Base-by-base conservation (phyloP, 345 rosid species). In the Boechera stricta region DNA sequence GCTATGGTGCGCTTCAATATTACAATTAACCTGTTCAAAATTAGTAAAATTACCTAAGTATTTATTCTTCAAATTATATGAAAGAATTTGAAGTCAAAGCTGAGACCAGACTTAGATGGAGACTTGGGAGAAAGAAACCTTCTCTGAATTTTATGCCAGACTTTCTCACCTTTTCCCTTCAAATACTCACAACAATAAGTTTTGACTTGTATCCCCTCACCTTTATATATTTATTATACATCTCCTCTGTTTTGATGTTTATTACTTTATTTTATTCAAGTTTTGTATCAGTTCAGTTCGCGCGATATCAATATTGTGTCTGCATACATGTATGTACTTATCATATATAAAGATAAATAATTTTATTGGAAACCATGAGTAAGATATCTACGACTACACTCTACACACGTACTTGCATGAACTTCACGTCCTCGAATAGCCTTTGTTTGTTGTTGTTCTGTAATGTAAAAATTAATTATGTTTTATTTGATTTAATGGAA, bases 111-210 rank as follows among this genome's bases (percentile, higher is more conserved):
- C 6, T 48, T 66, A 33, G 18, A 33, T 55, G 41, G 6, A 57
- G 39, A 70, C 56, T 18, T 18, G 32, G 42, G 13, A 42, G 12
- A 18, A 57, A 44, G 9, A 29, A 44, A 52, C 35, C 64, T 57
- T 70, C 74, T 56, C 65, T 56, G 49, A 48, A 60, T 60, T 36
- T 8, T 41, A 13, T 33, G 48, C 45, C 12, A 54, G 45, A 59
- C 48, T 41, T 28, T 48, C 53, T 11, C 45, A 41, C 41, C 8
- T 28, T 70, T 42, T 21, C 18, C 57, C 24, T 29, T 56, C 38
- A 16, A 31, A 70, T 16, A 39, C 38, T 54, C 41, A 4, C 53
- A 48, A 32, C 28, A 41, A 28, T 41, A 41, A 10, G 42, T 69
- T 55, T 55, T 69, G 53, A 69, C 21, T 41, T 54, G 36, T 68